A percentile compares a stretch with the other conserved stretches of the same genome.
Evolutionary conservation across 73 alveolate genomes (phyloP).

Genomic region (Paramecium biaurelia): DNA sequence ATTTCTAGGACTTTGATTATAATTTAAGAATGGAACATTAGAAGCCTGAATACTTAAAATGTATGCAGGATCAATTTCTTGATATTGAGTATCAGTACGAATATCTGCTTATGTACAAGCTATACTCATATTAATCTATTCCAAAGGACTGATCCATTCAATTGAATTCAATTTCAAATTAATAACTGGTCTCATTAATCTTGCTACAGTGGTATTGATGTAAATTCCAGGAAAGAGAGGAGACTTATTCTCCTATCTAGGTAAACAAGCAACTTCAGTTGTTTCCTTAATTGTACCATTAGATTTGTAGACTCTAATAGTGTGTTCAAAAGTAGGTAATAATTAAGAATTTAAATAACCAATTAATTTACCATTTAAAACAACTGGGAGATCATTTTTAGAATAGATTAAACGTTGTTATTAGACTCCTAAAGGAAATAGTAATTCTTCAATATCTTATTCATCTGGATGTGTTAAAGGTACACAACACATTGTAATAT

Average conservation of each 20-base stretch:
- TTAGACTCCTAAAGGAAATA: constrained; percentile 86
- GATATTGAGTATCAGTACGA: constrained; percentile 89
- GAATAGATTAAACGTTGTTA: constrained; percentile 46
- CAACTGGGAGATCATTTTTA: constrained; percentile 73
- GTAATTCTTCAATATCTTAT: constrained; percentile 70
- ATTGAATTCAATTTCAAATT: constrained; percentile 80
- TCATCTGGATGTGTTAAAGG: constrained; percentile 83
- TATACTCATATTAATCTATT: constrained; percentile 93
- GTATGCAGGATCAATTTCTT: constrained; percentile 92
- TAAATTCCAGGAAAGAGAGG: constrained; percentile 96
- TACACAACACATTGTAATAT: constrained; percentile 84
- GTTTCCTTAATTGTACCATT: constrained; percentile 64
- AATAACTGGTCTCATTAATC: constrained; percentile 97
- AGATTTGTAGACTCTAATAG: constrained; percentile 40
- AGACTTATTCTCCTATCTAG: constrained; percentile 75
- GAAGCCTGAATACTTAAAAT: constrained; percentile 97
- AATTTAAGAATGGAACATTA: constrained; percentile 96
- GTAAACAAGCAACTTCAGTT: constrained; percentile 58
- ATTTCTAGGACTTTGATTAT: constrained; percentile 98
- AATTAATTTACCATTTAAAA: constrained; percentile 91
- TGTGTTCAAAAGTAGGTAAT: constrained; percentile 28
- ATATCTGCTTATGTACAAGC: constrained; percentile 97
- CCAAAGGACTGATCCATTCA: constrained; percentile 99
- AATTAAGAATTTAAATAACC: constrained; percentile 80
- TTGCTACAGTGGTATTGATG: constrained; percentile 91